phyloP scores from a whole-genome alignment of 192 early-diverging fungal species.

The Fimicolochytrium jonesii region DNA sequence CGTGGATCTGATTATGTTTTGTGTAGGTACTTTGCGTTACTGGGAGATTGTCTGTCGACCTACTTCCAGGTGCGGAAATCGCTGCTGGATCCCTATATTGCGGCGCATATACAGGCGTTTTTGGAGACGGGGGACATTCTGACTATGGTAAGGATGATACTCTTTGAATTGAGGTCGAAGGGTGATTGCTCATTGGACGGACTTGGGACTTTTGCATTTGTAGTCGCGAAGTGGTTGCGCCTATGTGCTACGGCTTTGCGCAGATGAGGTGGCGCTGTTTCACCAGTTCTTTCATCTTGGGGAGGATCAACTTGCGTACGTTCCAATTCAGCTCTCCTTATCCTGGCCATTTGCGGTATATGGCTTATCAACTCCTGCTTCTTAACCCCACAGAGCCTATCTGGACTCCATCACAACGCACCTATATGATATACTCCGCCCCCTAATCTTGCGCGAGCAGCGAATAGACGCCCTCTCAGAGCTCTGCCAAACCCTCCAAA shows the following conservation, averaged over 20 bases:
- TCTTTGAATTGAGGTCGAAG: too few species aligned
- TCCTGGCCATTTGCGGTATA: neutral
- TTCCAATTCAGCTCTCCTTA: neutral
- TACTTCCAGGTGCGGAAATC: constrained; percentile 73
- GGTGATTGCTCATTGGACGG: too few species aligned
- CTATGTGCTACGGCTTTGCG: constrained; percentile 78
- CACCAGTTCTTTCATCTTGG: constrained; percentile 73
- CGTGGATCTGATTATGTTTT: too few species aligned
- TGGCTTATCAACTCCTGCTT: neutral
- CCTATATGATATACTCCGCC: constrained; percentile 82
- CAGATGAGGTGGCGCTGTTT: constrained; percentile 79
- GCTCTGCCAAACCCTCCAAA: constrained; percentile 67
- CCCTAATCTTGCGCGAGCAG: constrained; percentile 81
- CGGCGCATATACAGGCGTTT: constrained; percentile 57
- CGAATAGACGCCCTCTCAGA: constrained; percentile 78
- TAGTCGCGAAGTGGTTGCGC: constrained; percentile 75
- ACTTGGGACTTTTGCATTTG: neutral
- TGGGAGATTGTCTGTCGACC: constrained; percentile 69
- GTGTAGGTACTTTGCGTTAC: constrained; percentile 64
- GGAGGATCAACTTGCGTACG: constrained; percentile 71
- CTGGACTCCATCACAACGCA: constrained; percentile 69
- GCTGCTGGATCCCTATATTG: constrained; percentile 63
- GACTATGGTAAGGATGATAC: constrained; percentile 17
- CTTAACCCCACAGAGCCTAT: constrained; percentile 48
- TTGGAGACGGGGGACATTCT: constrained; percentile 21